Evolutionary conservation across 768 basidiomycete species (phyloP), one percentile per base, ranked within the genome.

Genomic region (Amanita muscaria): DNA sequence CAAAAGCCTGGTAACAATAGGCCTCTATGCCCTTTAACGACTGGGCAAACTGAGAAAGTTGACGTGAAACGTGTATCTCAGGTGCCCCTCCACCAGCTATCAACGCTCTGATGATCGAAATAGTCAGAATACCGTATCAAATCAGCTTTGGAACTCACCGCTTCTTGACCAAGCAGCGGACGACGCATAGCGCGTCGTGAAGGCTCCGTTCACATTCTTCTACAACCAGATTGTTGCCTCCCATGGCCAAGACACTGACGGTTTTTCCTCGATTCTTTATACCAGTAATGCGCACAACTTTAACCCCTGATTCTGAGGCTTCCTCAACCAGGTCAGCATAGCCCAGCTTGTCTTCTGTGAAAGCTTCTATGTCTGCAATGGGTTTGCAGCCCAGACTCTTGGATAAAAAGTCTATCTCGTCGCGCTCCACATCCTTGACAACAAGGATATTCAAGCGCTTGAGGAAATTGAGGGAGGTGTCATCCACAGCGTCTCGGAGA

Each of bases 101-200:
- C 44, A 99, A 70, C 16, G 93, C 93, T 29, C 92, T 72, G 33
- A 21, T 21, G 30, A 40, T 18, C 29, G 34, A 36, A 18, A 3
- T 16, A 25, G 19, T 8, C 22, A 42, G 15, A 5, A 5, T 11
- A 37, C 5, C 22, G 7, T 19, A 21, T 45, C 2, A 15, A 45
- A 9, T 29, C 12, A 31, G 11, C 12, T 16, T 14, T 10, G 23
- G n/a, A 32, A 59, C 79, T 42, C 57, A 94, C 94, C 93, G 74
- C 68, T 97, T 98, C 70, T 99, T 98, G 37, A 99, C 93, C 42
- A 99, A 74, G 69, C 96, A 99, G 40, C 96, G 79, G 4, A 99
- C 92, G 23, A 99, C 96, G 60, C 96, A 98, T n/a, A 98, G 77
- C 0, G 96, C 94, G 60, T 99, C 96, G 64, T 99, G 96, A 54